Conservation (phyloP, 2,329 filamentous ascomycete genomes). For the Pseudogymnoascus sp. region DNA sequence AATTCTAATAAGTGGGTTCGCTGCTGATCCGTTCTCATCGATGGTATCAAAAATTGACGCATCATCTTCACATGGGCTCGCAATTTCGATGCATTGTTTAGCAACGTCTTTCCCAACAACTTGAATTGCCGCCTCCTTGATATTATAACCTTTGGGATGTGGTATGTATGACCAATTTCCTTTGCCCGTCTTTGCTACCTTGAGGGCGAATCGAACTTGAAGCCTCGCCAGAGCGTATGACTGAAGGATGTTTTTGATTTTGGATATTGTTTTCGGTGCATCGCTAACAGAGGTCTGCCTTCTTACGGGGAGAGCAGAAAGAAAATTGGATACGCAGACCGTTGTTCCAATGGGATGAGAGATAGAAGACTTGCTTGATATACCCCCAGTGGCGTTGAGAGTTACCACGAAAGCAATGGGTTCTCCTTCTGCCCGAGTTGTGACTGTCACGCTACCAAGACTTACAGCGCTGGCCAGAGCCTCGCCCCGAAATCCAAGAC, state of each 20-base stretch:
- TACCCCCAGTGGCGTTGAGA: constrained; percentile 34
- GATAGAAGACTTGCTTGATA: constrained; percentile 29
- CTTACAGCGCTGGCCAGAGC: constrained; percentile 59
- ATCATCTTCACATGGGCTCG: constrained; percentile 16
- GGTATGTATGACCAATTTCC: constrained; percentile 56
- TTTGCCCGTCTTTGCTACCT: constrained; percentile 43
- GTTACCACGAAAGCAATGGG: constrained; percentile 44
- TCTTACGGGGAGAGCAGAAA: constrained; percentile 54
- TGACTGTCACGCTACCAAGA: constrained; percentile 51
- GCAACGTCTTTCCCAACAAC: constrained; percentile 50
- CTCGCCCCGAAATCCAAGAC: constrained; percentile 68
- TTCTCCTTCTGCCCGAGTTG: constrained; percentile 54
- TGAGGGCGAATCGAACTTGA: constrained; percentile 50
- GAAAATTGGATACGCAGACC: constrained; percentile 50
- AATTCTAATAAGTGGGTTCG: constrained; percentile 32
- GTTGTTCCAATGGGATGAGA: constrained; percentile 61
- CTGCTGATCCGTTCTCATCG: background rate
- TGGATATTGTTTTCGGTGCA: constrained; percentile 45
- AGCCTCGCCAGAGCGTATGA: constrained; percentile 60
- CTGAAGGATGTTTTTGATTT: constrained; percentile 51
- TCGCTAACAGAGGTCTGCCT: constrained; percentile 49
- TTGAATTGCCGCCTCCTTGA: constrained; percentile 53
- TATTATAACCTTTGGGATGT: constrained; percentile 34
- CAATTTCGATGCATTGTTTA: constrained; percentile 42
- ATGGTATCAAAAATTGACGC: background rate